phyloP scores from a whole-genome alignment of 495 filamentous ascomycete species.

The Xylaria nigripes region DNA sequence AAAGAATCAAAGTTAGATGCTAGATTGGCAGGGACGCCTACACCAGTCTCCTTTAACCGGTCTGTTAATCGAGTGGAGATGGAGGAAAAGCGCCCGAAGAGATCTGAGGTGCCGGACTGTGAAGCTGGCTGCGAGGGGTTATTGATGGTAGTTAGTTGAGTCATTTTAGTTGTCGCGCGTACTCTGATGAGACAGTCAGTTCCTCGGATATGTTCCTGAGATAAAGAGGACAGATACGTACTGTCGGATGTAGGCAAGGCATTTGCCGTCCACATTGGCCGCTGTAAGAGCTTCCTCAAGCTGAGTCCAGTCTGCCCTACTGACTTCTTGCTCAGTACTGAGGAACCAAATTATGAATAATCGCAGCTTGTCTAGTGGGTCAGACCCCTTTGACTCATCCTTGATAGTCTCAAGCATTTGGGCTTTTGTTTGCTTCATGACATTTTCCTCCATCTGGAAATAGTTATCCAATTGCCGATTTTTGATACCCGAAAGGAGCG shows the following conservation, averaged over 20 bases:
- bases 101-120: constrained; percentile 53
- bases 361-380: constrained; percentile 80
- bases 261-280: constrained; percentile 62
- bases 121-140: constrained; percentile 56
- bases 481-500: constrained; percentile 80
- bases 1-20: constrained; percentile 89
- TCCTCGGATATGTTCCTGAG: background rate
- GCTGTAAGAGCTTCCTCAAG: constrained; percentile 80
- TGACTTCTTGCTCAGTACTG: constrained; percentile 85
- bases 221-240: constrained; percentile 31
- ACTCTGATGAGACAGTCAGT: constrained; percentile 52
- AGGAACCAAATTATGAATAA: constrained; percentile 97
- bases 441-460: constrained; percentile 90
- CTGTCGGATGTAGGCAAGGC: constrained; percentile 79
- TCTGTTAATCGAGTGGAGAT: constrained; percentile 89
- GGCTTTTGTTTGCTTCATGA: constrained; percentile 83
- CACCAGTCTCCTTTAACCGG: constrained; percentile 79
- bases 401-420: constrained; percentile 86
- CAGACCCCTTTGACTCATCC: constrained; percentile 68
- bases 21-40: constrained; percentile 46
- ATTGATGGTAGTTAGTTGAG: constrained; percentile 79
- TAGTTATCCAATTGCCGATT: constrained; percentile 92
- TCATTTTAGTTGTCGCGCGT: constrained; percentile 94
- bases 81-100: constrained; percentile 83
- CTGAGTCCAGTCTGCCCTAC: constrained; percentile 68